Conservation (phyloP, 805 yeast species). For the Metschnikowia borealis region DNA sequence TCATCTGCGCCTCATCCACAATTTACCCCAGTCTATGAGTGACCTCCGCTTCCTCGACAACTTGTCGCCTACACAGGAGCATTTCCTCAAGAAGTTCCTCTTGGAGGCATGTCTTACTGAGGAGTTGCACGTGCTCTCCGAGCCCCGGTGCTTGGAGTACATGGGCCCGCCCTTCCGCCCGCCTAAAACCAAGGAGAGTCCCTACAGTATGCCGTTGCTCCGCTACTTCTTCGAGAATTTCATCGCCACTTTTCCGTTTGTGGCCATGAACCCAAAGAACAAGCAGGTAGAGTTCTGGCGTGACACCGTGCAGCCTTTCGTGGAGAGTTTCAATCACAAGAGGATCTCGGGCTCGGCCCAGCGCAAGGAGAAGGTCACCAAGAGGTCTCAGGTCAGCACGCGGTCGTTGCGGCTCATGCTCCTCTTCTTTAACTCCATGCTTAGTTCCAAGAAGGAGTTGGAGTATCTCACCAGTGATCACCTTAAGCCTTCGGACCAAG, state of each 20-base stretch:
- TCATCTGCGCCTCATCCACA: not conserved
- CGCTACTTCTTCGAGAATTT: constrained; percentile 62
- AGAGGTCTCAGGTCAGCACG: constrained; percentile 56
- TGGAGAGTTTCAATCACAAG: constrained; percentile 71
- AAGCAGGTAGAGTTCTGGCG: constrained; percentile 66
- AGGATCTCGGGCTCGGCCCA: constrained; percentile 71
- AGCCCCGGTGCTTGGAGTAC: constrained; percentile 57
- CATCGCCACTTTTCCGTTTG: constrained; percentile 70
- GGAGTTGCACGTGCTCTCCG: constrained; percentile 60
- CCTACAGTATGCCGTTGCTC: constrained; percentile 58
- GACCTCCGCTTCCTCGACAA: constrained; percentile 7
- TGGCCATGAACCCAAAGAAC: constrained; percentile 46
- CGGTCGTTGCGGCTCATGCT: constrained; percentile 62
- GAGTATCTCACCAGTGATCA: constrained; percentile 38
- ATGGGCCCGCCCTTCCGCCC: constrained; percentile 75
- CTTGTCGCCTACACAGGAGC: constrained; percentile 69
- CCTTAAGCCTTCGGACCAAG: constrained; percentile 34
- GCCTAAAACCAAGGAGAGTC: constrained; percentile 3
- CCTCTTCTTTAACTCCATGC: constrained; percentile 69
- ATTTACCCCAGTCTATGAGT: not conserved
- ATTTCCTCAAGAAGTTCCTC: constrained; percentile 80
- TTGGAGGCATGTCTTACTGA: constrained; percentile 54
- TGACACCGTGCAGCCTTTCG: constrained; percentile 71
- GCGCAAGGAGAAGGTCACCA: constrained; percentile 62
- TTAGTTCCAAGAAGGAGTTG: constrained; percentile 58